Conservation (phyloP, 495 filamentous ascomycete genomes). For the Cercophora samala region DNA sequence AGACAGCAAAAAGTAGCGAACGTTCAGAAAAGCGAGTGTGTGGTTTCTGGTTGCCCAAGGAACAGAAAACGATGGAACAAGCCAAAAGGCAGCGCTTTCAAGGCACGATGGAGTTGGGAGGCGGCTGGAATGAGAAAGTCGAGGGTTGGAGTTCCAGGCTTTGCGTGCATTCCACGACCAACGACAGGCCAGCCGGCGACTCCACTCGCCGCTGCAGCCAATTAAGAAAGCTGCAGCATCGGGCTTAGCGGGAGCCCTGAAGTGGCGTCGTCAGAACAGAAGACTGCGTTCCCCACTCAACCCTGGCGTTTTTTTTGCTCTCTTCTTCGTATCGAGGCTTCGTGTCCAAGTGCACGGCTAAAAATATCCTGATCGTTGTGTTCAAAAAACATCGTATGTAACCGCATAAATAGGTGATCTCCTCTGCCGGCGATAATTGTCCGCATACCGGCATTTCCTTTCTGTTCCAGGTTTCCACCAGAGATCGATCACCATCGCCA, state of each 20-base stretch:
- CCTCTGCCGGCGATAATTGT: background rate
- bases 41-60: constrained; percentile 26
- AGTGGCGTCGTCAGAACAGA: constrained; percentile 15
- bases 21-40: constrained; percentile 24
- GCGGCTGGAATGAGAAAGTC: constrained; percentile 24
- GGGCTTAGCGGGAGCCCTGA: constrained; percentile 16
- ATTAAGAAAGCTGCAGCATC: constrained; percentile 14
- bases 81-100: background rate
- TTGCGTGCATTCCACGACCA: constrained; percentile 10
- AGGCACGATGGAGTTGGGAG: constrained; percentile 10
- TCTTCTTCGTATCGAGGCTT: constrained; percentile 10
- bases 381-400: background rate
- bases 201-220: constrained; percentile 19
- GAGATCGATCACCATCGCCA: background rate
- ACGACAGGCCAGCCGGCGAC: constrained; percentile 16
- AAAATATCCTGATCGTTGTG: constrained; percentile 1
- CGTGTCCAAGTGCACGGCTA: constrained; percentile 15
- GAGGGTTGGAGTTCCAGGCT: constrained; percentile 17
- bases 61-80: constrained; percentile 20
- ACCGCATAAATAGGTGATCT: background rate
- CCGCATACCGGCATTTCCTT: background rate
- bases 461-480: background rate
- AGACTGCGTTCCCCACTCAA: constrained; percentile 18
- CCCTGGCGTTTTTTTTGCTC: constrained; percentile 11
- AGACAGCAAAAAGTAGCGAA: constrained; percentile 16